Conservation (phyloP, 2,329 filamentous ascomycete species). For the Verticillium isaacii region DNA sequence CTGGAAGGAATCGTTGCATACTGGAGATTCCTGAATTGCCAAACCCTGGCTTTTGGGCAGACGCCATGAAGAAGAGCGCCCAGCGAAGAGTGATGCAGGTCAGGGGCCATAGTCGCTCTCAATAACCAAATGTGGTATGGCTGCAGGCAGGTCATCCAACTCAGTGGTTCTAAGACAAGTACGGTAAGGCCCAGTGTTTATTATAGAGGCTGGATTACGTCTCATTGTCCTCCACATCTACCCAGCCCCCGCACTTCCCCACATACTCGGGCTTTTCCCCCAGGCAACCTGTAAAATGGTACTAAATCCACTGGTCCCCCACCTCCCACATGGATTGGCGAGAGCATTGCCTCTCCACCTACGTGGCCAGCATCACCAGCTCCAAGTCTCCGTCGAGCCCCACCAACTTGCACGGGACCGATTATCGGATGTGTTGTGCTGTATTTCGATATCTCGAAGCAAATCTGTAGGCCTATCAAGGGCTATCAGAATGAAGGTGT, state of each 20-base stretch:
- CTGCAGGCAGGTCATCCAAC: background rate
- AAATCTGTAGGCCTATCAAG: too few species aligned
- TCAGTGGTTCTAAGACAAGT: background rate
- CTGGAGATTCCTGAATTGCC: slow-evolving; percentile 3
- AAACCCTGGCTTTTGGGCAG: background rate
- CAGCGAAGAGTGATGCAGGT: background rate
- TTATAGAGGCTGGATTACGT: background rate
- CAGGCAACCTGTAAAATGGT: background rate
- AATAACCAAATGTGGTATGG: background rate
- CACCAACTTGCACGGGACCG: background rate
- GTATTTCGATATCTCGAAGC: too few species aligned
- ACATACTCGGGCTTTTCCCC: background rate
- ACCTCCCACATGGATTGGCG: background rate
- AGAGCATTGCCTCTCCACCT: background rate
- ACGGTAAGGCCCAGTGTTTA: background rate
- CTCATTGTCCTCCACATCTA: background rate
- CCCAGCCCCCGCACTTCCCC: background rate
- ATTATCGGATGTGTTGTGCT: background rate
- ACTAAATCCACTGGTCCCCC: background rate
- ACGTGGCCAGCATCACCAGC: background rate
- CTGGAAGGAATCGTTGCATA: slow-evolving; percentile 5
- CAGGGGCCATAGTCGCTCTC: background rate
- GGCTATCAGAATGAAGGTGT: background rate
- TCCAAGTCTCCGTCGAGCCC: background rate
- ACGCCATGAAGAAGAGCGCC: background rate